Base-by-base conservation (phyloP, 306 rosid species). In the Cyamopsis tetragonoloba region DNA sequence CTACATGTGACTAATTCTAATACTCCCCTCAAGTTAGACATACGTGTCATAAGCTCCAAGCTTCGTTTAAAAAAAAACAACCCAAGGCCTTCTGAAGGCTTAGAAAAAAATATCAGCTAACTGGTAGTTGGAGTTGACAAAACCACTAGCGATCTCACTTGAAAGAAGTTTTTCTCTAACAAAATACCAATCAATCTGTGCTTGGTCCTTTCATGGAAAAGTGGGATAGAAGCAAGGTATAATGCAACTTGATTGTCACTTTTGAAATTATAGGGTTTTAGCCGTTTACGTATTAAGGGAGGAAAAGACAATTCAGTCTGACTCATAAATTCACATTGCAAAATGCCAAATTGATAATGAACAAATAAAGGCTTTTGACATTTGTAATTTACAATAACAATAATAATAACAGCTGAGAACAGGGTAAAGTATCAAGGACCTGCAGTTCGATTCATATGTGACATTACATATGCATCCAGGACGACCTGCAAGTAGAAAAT, bases 381-480 rank as follows among this genome's bases (percentile, higher is more conserved):
- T 60, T 53, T 35, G 59, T 58, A 67, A 30, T 46, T 17, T 20
- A 13, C 15, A 22, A 47, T 4, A 18, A n/a, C n/a, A n/a, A n/a
- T n/a, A 46, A 71, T 62, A 10, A 43, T 54, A 34, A 72, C 17
- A 69, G 27, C 58, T 35, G 64, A 71, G 28, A 49, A 55, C 28
- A 66, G 44, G 72, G 66, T 44, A 63, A 43, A 51, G 58, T 39
- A 61, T 48, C 23, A 66, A 75, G 67, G 58, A 93, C 99, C 97
- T 90, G 99, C 99, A 93, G 44, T 63, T 68, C 14, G 99, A 83
- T 50, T 88, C 85, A 47, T 81, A 66, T 11, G 84, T 81, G 49
- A 87, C 85, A 70, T 85, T 87, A 84, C 99, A 93, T 85, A 93
- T 81, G 75, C 96, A 93, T 69, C 96, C 99, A 77, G 79, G 87